Evolutionary conservation across 2,329 filamentous ascomycete species (phyloP).

Genomic region (Paecilomyces formosus): DNA sequence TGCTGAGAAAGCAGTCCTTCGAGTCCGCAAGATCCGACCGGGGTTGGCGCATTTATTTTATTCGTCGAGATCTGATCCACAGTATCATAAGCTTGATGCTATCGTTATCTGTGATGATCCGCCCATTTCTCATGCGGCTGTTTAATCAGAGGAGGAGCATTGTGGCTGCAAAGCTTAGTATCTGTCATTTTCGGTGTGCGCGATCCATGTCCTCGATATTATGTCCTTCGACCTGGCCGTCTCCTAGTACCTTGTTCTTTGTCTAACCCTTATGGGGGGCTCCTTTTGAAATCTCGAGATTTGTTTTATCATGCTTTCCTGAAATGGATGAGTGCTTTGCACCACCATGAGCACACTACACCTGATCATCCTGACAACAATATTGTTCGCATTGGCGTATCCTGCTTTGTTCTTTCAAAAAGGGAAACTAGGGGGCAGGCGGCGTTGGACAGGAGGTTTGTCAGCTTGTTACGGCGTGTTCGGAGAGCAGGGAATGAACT

Average conservation of each 20-base stretch:
- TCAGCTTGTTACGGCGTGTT: neutral
- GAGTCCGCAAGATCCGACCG: neutral
- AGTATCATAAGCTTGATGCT: neutral
- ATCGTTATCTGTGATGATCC: neutral
- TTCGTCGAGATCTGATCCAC: neutral
- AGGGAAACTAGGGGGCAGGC: neutral
- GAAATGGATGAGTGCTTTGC: neutral
- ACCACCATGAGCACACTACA: neutral
- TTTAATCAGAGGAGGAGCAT: neutral
- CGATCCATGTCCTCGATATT: neutral
- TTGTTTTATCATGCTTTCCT: neutral
- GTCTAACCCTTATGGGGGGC: neutral
- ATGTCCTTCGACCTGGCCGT: neutral
- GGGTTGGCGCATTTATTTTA: neutral
- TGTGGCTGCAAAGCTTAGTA: neutral
- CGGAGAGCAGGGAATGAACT: neutral
- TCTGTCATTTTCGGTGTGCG: neutral
- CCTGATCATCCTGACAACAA: neutral
- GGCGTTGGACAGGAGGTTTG: neutral
- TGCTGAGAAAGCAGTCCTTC: neutral
- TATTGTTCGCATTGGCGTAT: neutral
- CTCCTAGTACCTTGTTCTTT: neutral
- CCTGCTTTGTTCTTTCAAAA: conserved; percentile 5
- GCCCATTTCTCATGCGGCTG: neutral
- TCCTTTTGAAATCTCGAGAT: neutral